Evolutionary conservation across 495 filamentous ascomycete species (phyloP), one percentile per base, ranked within the genome.

Genomic region (Friedmanniomyces endolithicus): DNA sequence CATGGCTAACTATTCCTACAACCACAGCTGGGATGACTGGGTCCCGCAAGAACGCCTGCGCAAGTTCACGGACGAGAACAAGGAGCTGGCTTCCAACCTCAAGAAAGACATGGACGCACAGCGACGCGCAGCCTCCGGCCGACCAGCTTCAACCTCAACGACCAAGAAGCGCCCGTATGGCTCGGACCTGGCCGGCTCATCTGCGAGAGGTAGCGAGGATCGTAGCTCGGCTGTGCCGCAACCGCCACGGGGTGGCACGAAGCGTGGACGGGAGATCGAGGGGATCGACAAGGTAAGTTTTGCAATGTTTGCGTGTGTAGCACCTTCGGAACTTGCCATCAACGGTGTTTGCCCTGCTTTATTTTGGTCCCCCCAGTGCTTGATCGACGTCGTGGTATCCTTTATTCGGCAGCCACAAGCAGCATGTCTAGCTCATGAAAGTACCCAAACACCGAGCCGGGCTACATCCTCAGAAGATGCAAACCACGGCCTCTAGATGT

Each of bases 41-140:
- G 92, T 97, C 37, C 82, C 87, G 9, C 82, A 90, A 68, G 92
- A 97, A 68, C 88, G 92, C 51, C 82, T 98, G 14, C 83, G 90
- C 54, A 96, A 96, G 74, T 83, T 87, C 69, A 94, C 82, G 34
- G 88, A 94, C 35, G 92, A 97, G 71, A 96, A 97, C 68, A 83
- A 84, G 64, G 86, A 88, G 58, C 77, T 95, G 8, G 88, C 88
- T n/a, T 65, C 70, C 40, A 78, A 81, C 62, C 75, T 88, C 0
- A 74, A 79, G 52, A 71, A 73, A 20, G 79, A 85, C 63, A 72
- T 79, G 68, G 73, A 77, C 23, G 71, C 67, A 44, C 71, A 77
- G 58, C 63, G 62, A 22, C 50, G 55, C 22, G 71, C 24, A 48
- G 71, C 22, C 48, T 55, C 43, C 22, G 56, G 39, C 52, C 58